phyloP scores from a whole-genome alignment of 345 rosid species.

The Clarkia xantiana region DNA sequence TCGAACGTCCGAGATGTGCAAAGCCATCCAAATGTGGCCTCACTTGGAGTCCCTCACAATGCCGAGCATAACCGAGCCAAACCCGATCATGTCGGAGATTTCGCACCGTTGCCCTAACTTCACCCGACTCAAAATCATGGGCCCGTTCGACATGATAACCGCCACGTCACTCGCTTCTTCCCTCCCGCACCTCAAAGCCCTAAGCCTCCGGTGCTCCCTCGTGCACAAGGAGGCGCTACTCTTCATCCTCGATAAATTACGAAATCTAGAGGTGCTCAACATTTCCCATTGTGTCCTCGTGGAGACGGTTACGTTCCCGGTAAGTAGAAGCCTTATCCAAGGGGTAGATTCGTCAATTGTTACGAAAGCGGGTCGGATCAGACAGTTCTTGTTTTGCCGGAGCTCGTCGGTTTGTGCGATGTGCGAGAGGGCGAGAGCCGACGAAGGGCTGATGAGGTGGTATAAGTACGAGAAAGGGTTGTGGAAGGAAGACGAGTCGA shows the following conservation, averaged over 20 bases:
- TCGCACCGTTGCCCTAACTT: slow-evolving; percentile 50
- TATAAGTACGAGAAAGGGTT: slow-evolving; percentile 65
- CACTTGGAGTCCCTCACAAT: slow-evolving; percentile 81
- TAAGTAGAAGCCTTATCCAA: slow-evolving; percentile 23
- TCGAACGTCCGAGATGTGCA: slow-evolving; percentile 55
- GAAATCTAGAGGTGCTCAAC: slow-evolving; percentile 53
- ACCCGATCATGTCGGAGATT: slow-evolving; percentile 54
- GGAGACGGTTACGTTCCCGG: slow-evolving; percentile 27
- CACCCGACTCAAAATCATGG: slow-evolving; percentile 68
- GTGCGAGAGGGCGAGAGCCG: slow-evolving; percentile 55
- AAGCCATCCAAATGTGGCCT: slow-evolving; percentile 51
- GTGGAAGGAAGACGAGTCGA: slow-evolving; percentile 65
- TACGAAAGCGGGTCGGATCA: slow-evolving; percentile 38
- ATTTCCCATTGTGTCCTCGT: slow-evolving; percentile 61
- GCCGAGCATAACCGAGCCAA: slow-evolving; percentile 69
- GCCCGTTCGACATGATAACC: slow-evolving; percentile 42
- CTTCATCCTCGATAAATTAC: slow-evolving; percentile 39
- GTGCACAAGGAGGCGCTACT: slow-evolving; percentile 47
- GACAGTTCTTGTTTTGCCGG: slow-evolving; percentile 49
- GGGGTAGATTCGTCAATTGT: slow-evolving; percentile 35
- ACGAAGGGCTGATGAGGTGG: slow-evolving; percentile 86
- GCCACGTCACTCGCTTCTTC: slow-evolving; percentile 24
- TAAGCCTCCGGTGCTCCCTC: slow-evolving; percentile 63
- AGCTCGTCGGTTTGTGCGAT: slow-evolving; percentile 33
- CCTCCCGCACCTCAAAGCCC: slow-evolving; percentile 40